phyloP scores from a whole-genome alignment of 2,329 filamentous ascomycete species.

The Leptographium procerum region DNA sequence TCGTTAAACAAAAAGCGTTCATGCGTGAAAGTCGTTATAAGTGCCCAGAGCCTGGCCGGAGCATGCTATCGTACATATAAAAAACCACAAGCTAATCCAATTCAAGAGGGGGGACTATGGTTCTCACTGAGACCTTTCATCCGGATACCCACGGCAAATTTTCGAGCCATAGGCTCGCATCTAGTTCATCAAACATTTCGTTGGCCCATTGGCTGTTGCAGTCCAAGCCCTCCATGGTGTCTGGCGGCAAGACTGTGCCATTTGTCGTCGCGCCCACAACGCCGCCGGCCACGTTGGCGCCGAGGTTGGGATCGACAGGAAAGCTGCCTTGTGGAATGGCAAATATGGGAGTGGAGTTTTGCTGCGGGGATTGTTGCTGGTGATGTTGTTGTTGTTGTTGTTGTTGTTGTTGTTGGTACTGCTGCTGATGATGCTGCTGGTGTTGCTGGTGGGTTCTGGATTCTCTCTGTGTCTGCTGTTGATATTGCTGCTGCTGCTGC shows the following conservation, averaged over 20 bases:
- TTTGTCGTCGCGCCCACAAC: neutral
- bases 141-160: slow-evolving; percentile 7
- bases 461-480: neutral
- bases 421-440: neutral
- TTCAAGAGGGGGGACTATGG: neutral
- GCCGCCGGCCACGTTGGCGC: neutral
- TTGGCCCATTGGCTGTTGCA: slow-evolving; percentile 10
- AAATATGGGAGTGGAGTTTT: neutral
- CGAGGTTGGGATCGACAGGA: neutral
- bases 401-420: too few species aligned
- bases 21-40: too few species aligned
- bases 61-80: too few species aligned
- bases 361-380: neutral
- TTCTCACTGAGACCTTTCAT: neutral
- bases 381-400: neutral
- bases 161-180: slow-evolving; percentile 13
- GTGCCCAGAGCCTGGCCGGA: too few species aligned
- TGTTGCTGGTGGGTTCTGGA: neutral
- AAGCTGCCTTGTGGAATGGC: neutral
- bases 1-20: too few species aligned
- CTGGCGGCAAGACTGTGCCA: neutral
- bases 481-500: neutral
- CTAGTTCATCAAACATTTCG: slow-evolving; percentile 13
- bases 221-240: slow-evolving; percentile 7
- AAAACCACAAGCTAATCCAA: too few species aligned